These are phyloP conservation scores for Primulina huaijiensis DNA, from an alignment of 257 asterid genomes.

Conservation along the genomic window DNA sequence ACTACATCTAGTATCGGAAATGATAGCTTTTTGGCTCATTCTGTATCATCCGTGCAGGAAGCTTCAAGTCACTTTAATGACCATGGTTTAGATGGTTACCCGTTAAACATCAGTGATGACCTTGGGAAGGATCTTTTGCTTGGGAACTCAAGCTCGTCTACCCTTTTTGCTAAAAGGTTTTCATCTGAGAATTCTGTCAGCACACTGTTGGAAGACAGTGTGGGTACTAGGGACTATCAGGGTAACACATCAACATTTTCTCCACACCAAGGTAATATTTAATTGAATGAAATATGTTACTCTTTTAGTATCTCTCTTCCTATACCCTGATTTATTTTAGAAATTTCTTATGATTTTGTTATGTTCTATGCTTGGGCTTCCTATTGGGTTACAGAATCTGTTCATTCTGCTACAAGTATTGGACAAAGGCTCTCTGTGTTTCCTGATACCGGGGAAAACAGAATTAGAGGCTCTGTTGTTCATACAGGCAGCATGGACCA, in stretches of 20 bases:
- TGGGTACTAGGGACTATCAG: constrained; percentile 34
- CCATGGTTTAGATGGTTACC: constrained; percentile 32
- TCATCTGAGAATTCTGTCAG: constrained; percentile 38
- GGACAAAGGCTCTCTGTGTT: constrained; percentile 37
- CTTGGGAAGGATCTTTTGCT: constrained; percentile 36
- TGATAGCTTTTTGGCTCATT: constrained; percentile 25
- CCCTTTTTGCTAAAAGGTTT: constrained; percentile 32
- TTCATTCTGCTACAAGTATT: constrained; percentile 38
- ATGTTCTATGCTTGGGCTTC: too few species aligned
- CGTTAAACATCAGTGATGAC: constrained; percentile 25
- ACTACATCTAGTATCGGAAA: constrained; percentile 33
- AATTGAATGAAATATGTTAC: constrained; percentile 8
- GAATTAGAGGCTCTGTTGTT: constrained; percentile 32
- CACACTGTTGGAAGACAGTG: constrained; percentile 34
- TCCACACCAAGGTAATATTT: constrained; percentile 50
- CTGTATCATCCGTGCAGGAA: constrained; percentile 33
- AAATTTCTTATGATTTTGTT: constrained; percentile 18
- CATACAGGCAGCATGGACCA: constrained; percentile 26
- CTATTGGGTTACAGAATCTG: constrained; percentile 34
- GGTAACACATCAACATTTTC: constrained; percentile 37
- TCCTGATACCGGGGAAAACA: constrained; percentile 47
- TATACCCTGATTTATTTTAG: constrained; percentile 6
- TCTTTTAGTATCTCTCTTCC: background rate
- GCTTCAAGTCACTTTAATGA: constrained; percentile 33
- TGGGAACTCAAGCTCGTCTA: constrained; percentile 36